These are phyloP conservation scores for Mycena capillaripes DNA, from an alignment of 768 basidiomycete species.

Conservation along the genomic window DNA sequence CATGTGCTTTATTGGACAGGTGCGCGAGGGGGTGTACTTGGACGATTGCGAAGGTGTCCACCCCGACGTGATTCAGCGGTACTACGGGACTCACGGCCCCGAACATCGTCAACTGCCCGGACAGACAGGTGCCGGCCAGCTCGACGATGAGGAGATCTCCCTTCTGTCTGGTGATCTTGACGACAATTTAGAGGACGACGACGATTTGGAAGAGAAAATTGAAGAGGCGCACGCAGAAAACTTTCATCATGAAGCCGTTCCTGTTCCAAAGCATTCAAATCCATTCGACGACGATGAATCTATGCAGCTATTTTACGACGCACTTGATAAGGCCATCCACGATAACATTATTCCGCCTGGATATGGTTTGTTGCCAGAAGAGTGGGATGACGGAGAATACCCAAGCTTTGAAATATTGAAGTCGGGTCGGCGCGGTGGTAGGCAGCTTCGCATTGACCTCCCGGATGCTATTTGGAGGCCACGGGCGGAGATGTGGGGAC, in stretches of 20 bases:
- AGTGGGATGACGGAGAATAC: too few species aligned
- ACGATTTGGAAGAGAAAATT: constrained; percentile 5
- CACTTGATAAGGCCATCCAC: too few species aligned
- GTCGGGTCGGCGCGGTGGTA: too few species aligned
- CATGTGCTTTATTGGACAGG: constrained; percentile 18
- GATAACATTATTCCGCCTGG: too few species aligned
- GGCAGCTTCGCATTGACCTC: too few species aligned
- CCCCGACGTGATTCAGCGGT: background rate
- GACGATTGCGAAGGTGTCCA: too few species aligned
- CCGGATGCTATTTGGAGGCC: too few species aligned
- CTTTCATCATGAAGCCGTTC: constrained; percentile 23
- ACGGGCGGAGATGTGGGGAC: too few species aligned
- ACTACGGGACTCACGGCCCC: constrained; percentile 38
- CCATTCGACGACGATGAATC: constrained; percentile 18
- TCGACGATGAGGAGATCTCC: constrained; percentile 11
- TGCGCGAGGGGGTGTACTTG: constrained; percentile 18
- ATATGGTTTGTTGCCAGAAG: too few species aligned
- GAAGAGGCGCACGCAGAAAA: constrained; percentile 13
- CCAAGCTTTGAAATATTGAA: too few species aligned
- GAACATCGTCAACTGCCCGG: background rate
- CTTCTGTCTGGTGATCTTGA: background rate
- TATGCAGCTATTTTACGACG: too few species aligned
- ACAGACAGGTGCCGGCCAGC: constrained; percentile 25
- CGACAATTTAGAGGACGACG: background rate
- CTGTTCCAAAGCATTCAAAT: constrained; percentile 18